Evolutionary conservation across 495 filamentous ascomycete species (phyloP).

Genomic region (Pyronema domesticum): DNA sequence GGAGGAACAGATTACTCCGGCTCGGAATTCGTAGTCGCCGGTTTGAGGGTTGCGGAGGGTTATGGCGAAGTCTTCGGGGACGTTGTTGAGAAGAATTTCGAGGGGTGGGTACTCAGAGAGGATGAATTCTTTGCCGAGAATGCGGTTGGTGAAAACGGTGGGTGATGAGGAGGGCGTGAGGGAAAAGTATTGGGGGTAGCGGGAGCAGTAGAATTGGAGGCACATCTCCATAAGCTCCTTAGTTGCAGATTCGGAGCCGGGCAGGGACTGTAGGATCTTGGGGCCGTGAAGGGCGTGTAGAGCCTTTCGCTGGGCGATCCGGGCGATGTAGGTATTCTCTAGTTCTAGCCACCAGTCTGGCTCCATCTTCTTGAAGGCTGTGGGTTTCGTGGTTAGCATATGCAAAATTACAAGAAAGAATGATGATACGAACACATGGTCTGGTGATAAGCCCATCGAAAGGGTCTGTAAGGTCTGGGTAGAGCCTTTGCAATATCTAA

Average conservation of each 20-base stretch:
- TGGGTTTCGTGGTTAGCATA: constrained; percentile 9
- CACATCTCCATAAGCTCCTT: constrained; percentile 87
- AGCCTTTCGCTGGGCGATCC: constrained; percentile 54
- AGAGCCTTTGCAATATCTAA: constrained; percentile 48
- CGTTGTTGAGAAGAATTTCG: constrained; percentile 56
- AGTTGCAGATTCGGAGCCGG: constrained; percentile 63
- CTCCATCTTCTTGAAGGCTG: constrained; percentile 66
- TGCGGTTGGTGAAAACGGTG: constrained; percentile 45
- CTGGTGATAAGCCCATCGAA: constrained; percentile 79
- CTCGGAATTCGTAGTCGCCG: constrained; percentile 60
- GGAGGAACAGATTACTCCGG: constrained; percentile 60
- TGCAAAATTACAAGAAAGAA: neutral
- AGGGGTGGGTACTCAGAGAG: constrained; percentile 49
- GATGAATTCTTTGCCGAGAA: constrained; percentile 47
- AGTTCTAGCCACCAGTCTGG: constrained; percentile 86
- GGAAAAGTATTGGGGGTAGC: constrained; percentile 67
- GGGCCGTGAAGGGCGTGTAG: constrained; percentile 48
- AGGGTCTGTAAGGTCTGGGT: constrained; percentile 60
- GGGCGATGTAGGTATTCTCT: constrained; percentile 51
- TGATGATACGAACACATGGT: constrained; percentile 56
- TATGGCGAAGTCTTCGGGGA: constrained; percentile 78
- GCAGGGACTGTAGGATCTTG: constrained; percentile 47
- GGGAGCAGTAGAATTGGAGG: constrained; percentile 56
- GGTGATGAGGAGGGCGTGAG: constrained; percentile 28
- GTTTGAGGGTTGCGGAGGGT: constrained; percentile 54